Evolutionary conservation across 1,284 basidiomycete genomes (phyloP), one percentile per base, ranked within the genome.

Genomic region (Cutaneotrichosporon dermatis): DNA sequence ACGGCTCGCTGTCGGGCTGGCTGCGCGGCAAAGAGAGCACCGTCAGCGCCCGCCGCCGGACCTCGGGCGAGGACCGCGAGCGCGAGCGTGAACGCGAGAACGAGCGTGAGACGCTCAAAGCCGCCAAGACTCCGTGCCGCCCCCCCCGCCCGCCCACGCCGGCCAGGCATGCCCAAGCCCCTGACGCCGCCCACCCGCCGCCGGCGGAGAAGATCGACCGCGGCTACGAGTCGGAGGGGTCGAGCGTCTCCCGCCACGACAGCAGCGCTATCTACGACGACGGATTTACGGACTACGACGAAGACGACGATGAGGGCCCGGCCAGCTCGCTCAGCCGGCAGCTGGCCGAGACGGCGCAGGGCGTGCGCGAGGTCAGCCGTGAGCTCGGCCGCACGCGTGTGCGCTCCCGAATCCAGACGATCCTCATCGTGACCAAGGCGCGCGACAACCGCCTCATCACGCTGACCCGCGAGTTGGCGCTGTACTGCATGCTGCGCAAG

Each of bases 361-460:
- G 92, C 45, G 95, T 99, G 34, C 85, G 95, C 54, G 96, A 99
- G 79, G 95, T 98, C 91, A 95, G 92, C 85, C 96, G 96, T 79
- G 92, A 97, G 79, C 87, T 99, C 92, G 93, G 93, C 56, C 89
- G 94, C 55, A 93, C 94, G 4, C 85, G 92, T 45, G 92, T 99
- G 62, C 87, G 88, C 61, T 89, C 90, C 4, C 88, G 89, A 70
- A 92, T 98, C 61, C 90, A 98, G 75, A 91, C 85, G 62, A 84
- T 99, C 60, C 84, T 99, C 63, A 94, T 99, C 75, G 90, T 99
- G 70, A 99, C 96, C 58, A 99, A 99, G 79, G 96, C 96, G 37
- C 83, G 95, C 57, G 96, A 99, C 81, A 99, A 99, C 75, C 84
- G 92, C 45, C 85, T 99, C 51, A 98, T 99, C 81, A 88, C 88